Base-by-base conservation (phyloP, 2,329 filamentous ascomycete species). In the Hymenoscyphus linearis region DNA sequence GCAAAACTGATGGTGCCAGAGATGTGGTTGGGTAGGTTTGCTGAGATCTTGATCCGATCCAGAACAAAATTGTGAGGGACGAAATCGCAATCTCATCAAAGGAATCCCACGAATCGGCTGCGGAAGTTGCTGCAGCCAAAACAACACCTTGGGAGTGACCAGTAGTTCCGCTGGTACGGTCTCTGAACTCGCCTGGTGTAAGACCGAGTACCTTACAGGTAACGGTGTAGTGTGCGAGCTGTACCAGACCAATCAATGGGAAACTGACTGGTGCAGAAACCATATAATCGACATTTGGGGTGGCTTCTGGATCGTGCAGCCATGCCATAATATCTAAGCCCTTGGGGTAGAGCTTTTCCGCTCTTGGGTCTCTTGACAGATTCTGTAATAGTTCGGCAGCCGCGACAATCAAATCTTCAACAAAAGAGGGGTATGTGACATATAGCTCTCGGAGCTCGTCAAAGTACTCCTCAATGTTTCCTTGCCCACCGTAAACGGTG, bases 381-480 rank as follows among this genome's bases (percentile, higher is more conserved):
- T 80, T 87, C 74, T 93, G 91, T n/a, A 99, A 84, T 59, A 96
- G 86, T 72, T 96, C 89, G 14, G 95, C 93, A 7, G 92, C 88
- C 26, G 86, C 84, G 31, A 83, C 82, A 71, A 99, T 84, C 66
- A 98, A 86, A 67, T 96, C 91, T 68, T 91, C 89, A 4, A 97
- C 86, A 68, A 99, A 96, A 31, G 89, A 89, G 13, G 90, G 88
- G 77, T 99, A 99, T 62, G 93, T 96, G 70, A 82, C 86, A 79
- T 93, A 93, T 62, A 98, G 85, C 75, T 96, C 89, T 60, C 95
- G 87, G 65, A 99, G 84, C 79, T 99, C 95, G 69, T 99, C 93
- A 72, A 99, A 99, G 78, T 99, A 99, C 78, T 99, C 96, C 77
- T 99, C 93, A 66, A 99, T 98, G 76, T 99, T 99, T 70, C 95